Evolutionary conservation across 129 eudicot genomes (phyloP).

Genomic region (Helianthus annuus): HanXRQr2.0-SUNRISE NC_035434.2:35527489-35527988

Average conservation of each 20-base stretch:
- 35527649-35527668: no score
- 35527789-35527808: slow-evolving; percentile 97
- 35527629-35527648: no score
- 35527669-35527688: no score
- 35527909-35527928: slow-evolving; percentile 74
- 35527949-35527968: slow-evolving; percentile 89
- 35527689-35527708: no score
- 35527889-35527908: slow-evolving; percentile 83
- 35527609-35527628: no score
- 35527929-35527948: slow-evolving; percentile 80
- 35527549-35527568: no score
- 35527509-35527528: no score
- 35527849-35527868: slow-evolving; percentile 61
- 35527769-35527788: slow-evolving; percentile 90
- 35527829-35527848: slow-evolving; percentile 91
- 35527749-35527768: slow-evolving; percentile 81
- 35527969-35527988: slow-evolving; percentile 79
- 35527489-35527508: no score
- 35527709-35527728: slow-evolving; percentile 9
- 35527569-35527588: no score
- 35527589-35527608: no score
- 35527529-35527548: no score
- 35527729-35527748: slow-evolving; percentile 83
- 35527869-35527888: slow-evolving; percentile 81
- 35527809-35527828: slow-evolving; percentile 85